Evolutionary conservation across 140 eudicot species (phyloP), one percentile per base, ranked within the genome.

Genomic region (Oenanthe javanica): DNA sequence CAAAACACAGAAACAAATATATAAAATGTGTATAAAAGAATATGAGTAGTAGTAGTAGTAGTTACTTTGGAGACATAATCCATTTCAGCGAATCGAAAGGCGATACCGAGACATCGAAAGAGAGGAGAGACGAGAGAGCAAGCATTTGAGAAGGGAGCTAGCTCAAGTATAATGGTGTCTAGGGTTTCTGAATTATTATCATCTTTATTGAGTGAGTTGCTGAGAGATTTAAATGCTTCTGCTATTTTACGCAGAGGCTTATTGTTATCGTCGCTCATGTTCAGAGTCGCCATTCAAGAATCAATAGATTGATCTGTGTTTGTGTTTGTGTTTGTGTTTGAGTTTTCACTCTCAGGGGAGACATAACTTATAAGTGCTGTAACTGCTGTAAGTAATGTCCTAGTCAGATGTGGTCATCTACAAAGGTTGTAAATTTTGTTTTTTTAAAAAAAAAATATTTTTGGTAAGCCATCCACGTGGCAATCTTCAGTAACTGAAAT

Each of bases 31-130:
- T 16, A 70, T 9, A 27, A 31, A 31, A 31, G 31, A 31, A 31
- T 31, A 31, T 31, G 31, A n/a, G n/a, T n/a, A 31, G 31, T 31
- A 31, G 8, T 0, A 27, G 8, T 0, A 27, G 8, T 8, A 47
- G 0, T 76, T 83, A 88, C 98, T 86, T 94, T 94, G 86, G 97
- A 91, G 43, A 94, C 97, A 75, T 91, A 94, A 77, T 94, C 98
- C 86, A 89, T 87, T 74, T 94, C 98, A n/a, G 98, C 98, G 84
- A 94, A 94, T 84, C 89, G 92, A 87, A 94, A 94, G 19, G 98
- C 98, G 81, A 94, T 87, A 64, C 98, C 98, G 14, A 94, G 97
- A 86, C 93, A 92, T 46, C 93, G 85, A 80, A 94, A 92, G 16
- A 94, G 89, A 76, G 98, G 98, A 80, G 98, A 94, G 72, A 94